phyloP scores from a whole-genome alignment of 2,329 filamentous ascomycete species.

The Aspergillus neotritici region DNA sequence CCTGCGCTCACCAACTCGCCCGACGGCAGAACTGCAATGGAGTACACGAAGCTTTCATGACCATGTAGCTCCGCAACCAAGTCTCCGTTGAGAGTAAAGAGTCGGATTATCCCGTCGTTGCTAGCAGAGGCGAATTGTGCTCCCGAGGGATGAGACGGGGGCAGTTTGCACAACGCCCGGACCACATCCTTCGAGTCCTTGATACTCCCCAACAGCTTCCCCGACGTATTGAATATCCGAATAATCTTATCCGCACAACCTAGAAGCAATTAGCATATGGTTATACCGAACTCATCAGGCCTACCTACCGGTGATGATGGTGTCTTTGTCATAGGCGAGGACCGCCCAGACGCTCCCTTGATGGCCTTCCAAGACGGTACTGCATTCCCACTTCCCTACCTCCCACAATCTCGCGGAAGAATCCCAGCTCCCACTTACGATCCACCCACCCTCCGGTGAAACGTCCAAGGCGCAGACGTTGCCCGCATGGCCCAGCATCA shows the following conservation, averaged over 20 bases:
- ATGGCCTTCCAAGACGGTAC: constrained; percentile 67
- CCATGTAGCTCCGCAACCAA: constrained; percentile 73
- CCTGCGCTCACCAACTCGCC: constrained; percentile 87
- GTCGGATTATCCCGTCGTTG: constrained; percentile 81
- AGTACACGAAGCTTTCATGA: constrained; percentile 94
- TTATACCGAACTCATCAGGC: neutral
- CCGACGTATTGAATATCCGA: constrained; percentile 66
- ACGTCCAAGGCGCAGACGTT: constrained; percentile 87
- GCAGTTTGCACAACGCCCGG: constrained; percentile 79
- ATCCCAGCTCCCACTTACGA: constrained; percentile 95
- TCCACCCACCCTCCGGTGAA: constrained; percentile 62
- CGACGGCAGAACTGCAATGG: constrained; percentile 67
- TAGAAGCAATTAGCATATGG: constrained; percentile 19
- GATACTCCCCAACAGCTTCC: constrained; percentile 59
- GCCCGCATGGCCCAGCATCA: constrained; percentile 77
- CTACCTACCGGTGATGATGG: constrained; percentile 63
- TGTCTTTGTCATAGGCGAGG: constrained; percentile 70
- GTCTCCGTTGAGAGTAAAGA: constrained; percentile 78
- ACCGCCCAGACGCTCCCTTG: constrained; percentile 87
- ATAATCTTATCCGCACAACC: constrained; percentile 87
- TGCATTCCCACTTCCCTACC: constrained; percentile 76
- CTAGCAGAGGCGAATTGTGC: constrained; percentile 93
- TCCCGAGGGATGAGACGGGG: constrained; percentile 66
- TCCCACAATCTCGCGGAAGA: constrained; percentile 80
- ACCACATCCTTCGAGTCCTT: constrained; percentile 75